These are phyloP conservation scores for Penicillium riverlandense DNA, from an alignment of 495 filamentous ascomycete genomes.

Conservation along the genomic window DNA sequence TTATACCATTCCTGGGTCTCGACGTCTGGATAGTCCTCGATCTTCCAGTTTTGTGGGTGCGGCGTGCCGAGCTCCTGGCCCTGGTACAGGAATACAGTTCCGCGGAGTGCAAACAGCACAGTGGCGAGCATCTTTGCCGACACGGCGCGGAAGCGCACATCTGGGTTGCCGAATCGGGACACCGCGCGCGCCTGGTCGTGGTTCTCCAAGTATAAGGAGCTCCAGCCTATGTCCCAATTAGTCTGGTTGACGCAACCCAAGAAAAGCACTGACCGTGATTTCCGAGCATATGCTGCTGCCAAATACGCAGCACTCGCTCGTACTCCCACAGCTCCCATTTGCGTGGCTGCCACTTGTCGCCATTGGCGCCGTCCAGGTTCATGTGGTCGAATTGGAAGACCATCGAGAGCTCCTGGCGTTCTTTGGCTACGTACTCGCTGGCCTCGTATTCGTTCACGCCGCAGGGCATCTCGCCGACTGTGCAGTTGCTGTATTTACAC, in stretches of 20 bases:
- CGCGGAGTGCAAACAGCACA: constrained; percentile 44
- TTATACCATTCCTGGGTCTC: constrained; percentile 53
- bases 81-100: constrained; percentile 63
- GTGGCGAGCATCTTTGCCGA: constrained; percentile 53
- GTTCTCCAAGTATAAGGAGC: constrained; percentile 55
- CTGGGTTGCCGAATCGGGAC: constrained; percentile 43
- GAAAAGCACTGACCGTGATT: constrained; percentile 4
- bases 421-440: constrained; percentile 39
- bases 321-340: constrained; percentile 39
- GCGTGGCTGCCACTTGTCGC: constrained; percentile 12
- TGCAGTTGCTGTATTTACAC: constrained; percentile 49
- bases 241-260: background rate
- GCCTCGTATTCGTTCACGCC: constrained; percentile 41
- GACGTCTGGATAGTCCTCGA: constrained; percentile 56
- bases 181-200: constrained; percentile 54
- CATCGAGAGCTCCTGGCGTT: constrained; percentile 53
- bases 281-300: constrained; percentile 47
- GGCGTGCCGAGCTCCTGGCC: constrained; percentile 64
- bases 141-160: constrained; percentile 26
- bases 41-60: constrained; percentile 50
- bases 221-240: constrained; percentile 41
- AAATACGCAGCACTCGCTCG: constrained; percentile 41
- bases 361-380: constrained; percentile 7
- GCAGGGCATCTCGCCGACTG: constrained; percentile 61
- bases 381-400: constrained; percentile 54